Base-by-base conservation (phyloP, 1,139 yeast species). In the Yamadazyma oceani region DNA sequence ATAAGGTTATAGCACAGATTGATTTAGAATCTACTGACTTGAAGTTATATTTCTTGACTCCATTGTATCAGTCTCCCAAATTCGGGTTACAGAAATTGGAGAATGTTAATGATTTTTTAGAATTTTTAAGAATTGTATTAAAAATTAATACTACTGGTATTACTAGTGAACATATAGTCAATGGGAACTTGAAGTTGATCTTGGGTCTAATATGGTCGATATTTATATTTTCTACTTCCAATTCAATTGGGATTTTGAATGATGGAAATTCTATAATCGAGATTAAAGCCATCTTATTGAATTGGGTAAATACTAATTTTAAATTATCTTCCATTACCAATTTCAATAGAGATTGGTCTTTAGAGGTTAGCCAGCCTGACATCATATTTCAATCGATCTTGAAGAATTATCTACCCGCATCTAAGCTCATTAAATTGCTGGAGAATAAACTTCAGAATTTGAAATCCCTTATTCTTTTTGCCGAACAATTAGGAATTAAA, bases 81-180 rank as follows among this genome's bases (percentile, higher is more conserved):
- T 66, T 78, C 41, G 68, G 73, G 38, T 64, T 83, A 27, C 89
- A 83, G 50, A 78, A 75, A 51, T 62, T 80, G 31, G 89, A 82
- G 49, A 83, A 83, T 53, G 62, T 82, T 36, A 73, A 74, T 45
- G 76, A 73, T 38, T 73, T 79, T 11, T 63, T 83, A 39, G 75
- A 77, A 39, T 81, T 73, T 51, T 64, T 81, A 40, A 69, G 74
- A 40, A 68, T 75, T 31, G 66, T 76, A 23, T 71, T 78, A 36
- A 57, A 66, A 16, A 64, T 83, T 31, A 78, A 76, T 44, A 64
- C 78, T 25, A 67, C 74, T 48, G 75, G 76, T 48, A 78, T 83
- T 34, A 82, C 85, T 17, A 79, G 87, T n/a, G 85, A 80, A 37
- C 84, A 81, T 55, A 73, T 83, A 16, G 69, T 75, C 17, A 86